phyloP scores from a whole-genome alignment of 202 grass and related monocot genomes.

The Zizania palustris region DNA sequence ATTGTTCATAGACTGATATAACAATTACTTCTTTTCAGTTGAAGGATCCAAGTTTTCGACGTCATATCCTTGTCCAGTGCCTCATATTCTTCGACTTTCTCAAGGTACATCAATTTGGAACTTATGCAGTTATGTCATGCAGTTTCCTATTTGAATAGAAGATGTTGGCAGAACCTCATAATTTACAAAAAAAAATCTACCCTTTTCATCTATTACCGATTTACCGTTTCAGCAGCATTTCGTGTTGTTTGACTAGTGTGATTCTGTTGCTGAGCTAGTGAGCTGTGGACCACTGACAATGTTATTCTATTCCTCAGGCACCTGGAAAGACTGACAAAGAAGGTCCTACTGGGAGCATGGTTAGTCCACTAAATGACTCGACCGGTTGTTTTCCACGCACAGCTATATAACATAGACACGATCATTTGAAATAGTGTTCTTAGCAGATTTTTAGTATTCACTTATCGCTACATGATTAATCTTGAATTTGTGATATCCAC shows the following conservation, averaged over 20 bases:
- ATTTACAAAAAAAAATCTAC: neutral
- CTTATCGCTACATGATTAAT: neutral
- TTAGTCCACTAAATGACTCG: constrained; percentile 46
- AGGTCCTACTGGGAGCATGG: constrained; percentile 71
- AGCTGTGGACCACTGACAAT: neutral
- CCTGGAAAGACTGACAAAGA: constrained; percentile 99
- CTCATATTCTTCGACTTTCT: constrained; percentile 98
- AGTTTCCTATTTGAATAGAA: neutral
- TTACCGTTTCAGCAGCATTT: neutral
- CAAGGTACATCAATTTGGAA: constrained; percentile 57
- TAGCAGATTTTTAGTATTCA: neutral
- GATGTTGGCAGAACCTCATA: constrained; percentile 7
- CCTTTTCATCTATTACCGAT: neutral
- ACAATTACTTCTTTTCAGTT: constrained; percentile 57
- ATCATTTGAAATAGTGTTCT: constrained; percentile 6
- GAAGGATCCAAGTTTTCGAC: constrained; percentile 96
- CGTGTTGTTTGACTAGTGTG: constrained; percentile 25
- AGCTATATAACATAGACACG: neutral
- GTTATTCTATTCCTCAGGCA: constrained; percentile 53
- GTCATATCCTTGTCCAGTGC: constrained; percentile 96
- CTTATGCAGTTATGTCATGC: neutral
- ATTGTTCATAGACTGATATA: constrained; percentile 3
- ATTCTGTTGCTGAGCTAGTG: constrained; percentile 19
- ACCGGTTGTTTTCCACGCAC: neutral
- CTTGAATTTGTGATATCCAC: neutral